A percentile compares a stretch with the other conserved stretches of the same genome.
These are phyloP conservation scores for Adenanthera pavonina DNA, from an alignment of 306 rosid species.

Conservation along the genomic window DNA sequence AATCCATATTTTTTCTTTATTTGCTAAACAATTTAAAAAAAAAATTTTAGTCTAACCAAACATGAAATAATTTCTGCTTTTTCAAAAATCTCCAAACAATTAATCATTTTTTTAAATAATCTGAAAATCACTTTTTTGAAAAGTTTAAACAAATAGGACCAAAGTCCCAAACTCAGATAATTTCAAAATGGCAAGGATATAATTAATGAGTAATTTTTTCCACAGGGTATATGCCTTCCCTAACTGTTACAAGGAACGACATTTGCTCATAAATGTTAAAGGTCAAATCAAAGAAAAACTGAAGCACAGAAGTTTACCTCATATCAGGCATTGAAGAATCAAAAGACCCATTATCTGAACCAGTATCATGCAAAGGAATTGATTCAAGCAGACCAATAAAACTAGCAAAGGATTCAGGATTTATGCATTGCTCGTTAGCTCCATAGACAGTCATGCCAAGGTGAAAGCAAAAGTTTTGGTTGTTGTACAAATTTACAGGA, in stretches of 20 bases:
- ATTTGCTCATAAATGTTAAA: constrained; percentile 28
- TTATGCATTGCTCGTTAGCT: constrained; percentile 73
- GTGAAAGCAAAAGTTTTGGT: constrained; percentile 75
- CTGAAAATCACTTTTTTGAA: too few species aligned
- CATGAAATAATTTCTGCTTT: too few species aligned
- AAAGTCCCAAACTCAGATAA: constrained; percentile 30
- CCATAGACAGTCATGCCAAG: constrained; percentile 61
- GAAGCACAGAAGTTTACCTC: constrained; percentile 56
- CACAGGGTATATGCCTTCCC: constrained; percentile 1
- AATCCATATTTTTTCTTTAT: too few species aligned
- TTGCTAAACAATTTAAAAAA: too few species aligned
- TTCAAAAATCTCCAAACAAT: too few species aligned
- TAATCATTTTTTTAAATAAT: too few species aligned
- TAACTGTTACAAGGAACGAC: constrained; percentile 23
- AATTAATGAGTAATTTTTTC: constrained; percentile 2
- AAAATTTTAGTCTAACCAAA: too few species aligned
- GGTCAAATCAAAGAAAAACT: constrained; percentile 33
- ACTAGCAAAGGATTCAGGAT: constrained; percentile 83
- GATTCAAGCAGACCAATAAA: constrained; percentile 87
- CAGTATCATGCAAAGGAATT: constrained; percentile 79
- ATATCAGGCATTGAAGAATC: constrained; percentile 72
- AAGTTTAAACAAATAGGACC: background rate
- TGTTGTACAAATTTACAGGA: constrained; percentile 66
- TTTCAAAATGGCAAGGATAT: constrained; percentile 26
- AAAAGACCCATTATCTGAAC: constrained; percentile 65